Conservation (phyloP, 495 filamentous ascomycete species). For the Penicillium subrubescens region DNA sequence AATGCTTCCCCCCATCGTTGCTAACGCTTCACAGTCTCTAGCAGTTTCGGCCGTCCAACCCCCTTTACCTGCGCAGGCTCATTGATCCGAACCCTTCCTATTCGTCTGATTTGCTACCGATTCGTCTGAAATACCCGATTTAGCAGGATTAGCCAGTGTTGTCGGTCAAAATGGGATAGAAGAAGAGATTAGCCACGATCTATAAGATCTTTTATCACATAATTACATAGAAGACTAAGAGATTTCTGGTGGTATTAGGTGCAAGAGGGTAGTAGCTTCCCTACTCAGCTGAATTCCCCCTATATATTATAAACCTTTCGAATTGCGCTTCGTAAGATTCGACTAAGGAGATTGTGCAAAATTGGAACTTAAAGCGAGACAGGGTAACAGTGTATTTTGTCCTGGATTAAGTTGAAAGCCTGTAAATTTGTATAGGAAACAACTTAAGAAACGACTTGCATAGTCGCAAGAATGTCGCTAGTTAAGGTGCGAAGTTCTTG, state of each 20-base stretch:
- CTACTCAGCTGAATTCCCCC: neutral
- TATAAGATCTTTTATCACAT: neutral
- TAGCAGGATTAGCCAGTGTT: neutral
- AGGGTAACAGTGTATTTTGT: neutral
- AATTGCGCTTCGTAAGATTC: neutral
- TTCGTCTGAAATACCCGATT: neutral
- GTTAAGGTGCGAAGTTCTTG: neutral
- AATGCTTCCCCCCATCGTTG: neutral
- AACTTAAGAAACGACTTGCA: neutral
- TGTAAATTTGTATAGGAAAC: neutral
- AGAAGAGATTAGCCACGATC: neutral
- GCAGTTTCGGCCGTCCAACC: neutral
- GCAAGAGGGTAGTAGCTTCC: neutral
- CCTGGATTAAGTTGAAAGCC: neutral
- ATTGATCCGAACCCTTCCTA: neutral
- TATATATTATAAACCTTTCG: neutral
- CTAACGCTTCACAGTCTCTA: neutral
- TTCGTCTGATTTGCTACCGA: neutral
- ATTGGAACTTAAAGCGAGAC: neutral
- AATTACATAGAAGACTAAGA: neutral
- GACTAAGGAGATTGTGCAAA: neutral
- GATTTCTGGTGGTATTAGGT: neutral
- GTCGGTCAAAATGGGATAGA: neutral
- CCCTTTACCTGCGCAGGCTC: neutral
- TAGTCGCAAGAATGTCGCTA: neutral